Evolutionary conservation across 495 filamentous ascomycete species (phyloP).

Genomic region (Talaromyces adpressus): DNA sequence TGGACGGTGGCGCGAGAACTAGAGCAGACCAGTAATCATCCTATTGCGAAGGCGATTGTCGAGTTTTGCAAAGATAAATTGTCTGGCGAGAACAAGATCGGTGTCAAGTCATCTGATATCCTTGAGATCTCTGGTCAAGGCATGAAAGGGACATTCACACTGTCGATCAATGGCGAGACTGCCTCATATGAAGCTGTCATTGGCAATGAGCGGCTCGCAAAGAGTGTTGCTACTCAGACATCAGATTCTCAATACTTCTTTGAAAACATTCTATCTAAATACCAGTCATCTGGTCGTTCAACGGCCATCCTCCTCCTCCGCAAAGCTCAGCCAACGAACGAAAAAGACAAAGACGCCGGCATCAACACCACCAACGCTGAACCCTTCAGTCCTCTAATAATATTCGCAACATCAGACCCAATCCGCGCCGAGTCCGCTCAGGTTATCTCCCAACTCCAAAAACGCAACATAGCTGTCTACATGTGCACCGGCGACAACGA

Average conservation of each 20-base stretch:
- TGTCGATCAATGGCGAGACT: constrained; percentile 16
- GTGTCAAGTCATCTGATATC: constrained; percentile 39
- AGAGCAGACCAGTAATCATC: constrained; percentile 82
- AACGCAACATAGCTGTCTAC: constrained; percentile 62
- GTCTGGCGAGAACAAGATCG: constrained; percentile 11
- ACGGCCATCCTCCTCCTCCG: constrained; percentile 60
- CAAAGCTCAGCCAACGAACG: background rate
- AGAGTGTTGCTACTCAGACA: constrained; percentile 18
- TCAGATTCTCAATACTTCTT: constrained; percentile 30
- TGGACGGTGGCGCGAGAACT: constrained; percentile 55
- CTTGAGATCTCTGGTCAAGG: constrained; percentile 79
- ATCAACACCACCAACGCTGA: background rate
- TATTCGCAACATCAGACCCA: constrained; percentile 65
- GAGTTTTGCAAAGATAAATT: constrained; percentile 50
- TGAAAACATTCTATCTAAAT: constrained; percentile 45
- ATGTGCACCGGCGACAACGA: constrained; percentile 85
- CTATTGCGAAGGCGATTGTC: constrained; percentile 77
- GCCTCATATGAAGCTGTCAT: constrained; percentile 59
- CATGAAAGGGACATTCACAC: constrained; percentile 60
- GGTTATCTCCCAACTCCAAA: constrained; percentile 61
- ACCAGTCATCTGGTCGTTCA: constrained; percentile 68
- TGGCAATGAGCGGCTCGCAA: constrained; percentile 75
- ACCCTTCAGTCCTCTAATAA: constrained; percentile 52
- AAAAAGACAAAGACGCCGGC: background rate
- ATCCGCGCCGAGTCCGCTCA: constrained; percentile 66